Evolutionary conservation across 2,329 filamentous ascomycete species (phyloP), one percentile per base, ranked within the genome.

Genomic region (Didymella sp.): DNA sequence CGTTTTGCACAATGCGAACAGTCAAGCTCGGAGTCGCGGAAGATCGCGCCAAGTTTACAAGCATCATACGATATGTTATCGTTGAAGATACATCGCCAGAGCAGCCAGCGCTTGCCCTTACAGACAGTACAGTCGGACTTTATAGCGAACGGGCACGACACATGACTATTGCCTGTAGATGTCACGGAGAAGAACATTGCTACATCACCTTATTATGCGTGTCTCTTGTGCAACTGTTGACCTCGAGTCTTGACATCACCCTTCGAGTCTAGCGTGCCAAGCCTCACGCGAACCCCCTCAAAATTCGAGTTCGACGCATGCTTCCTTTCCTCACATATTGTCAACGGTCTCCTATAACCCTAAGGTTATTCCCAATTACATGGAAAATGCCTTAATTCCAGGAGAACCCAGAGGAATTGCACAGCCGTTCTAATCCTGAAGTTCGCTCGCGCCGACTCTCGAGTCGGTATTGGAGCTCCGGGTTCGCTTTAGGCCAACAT

Each of bases 401-500:
- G 66, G 66, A 60, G 69, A 67, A 75, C 73, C 73, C 57, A 76
- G 72, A 76, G 45, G 38, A 68, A 75, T 52, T 49, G 67, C 67
- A 70, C 56, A 69, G 72, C 73, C 69, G 63, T 75, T 76, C 73
- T 76, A 76, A 76, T 76, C 69, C 73, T 75, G 71, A 70, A 68
- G 69, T 62, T 75, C 64, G 63, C 50, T 58, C 65, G 59, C 71
- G 71, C 70, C 67, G 71, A 69, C 70, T 66, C 63, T 64, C 53
- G 45, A 60, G 71, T 70, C 63, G 66, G 62, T 72, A 65, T 75
- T 60, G 71, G 73, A 69, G 68, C 68, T 71, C 62, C 64, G 69
- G 73, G 69, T 76, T 76, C 73, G 73, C 73, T 76, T 76, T 75
- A 74, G 70, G 73, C 73, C 71, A 64, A 76, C 72, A 76, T 72